These are phyloP conservation scores for Vigna unguiculata DNA, from an alignment of 306 rosid species.

Conservation along the genomic window DNA sequence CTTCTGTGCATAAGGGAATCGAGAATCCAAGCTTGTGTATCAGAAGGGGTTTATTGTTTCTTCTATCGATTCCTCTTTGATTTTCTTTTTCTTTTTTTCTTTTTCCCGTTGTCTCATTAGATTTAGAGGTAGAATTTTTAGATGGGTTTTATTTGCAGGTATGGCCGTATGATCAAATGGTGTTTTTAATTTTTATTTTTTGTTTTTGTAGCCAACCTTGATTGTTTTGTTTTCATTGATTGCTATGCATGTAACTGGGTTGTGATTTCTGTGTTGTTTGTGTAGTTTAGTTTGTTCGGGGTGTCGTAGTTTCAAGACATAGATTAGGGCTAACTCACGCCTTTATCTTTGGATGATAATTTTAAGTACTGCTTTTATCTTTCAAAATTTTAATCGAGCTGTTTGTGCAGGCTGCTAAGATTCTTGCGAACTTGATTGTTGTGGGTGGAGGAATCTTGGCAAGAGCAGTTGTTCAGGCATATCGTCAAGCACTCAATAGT, in stretches of 20 bases:
- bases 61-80: background rate
- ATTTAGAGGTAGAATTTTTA: constrained; percentile 8
- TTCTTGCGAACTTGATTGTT: constrained; percentile 80
- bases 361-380: background rate
- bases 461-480: constrained; percentile 81
- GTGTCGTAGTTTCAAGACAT: background rate
- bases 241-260: background rate
- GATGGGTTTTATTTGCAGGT: background rate
- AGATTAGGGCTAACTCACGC: background rate
- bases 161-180: background rate
- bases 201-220: background rate
- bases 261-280: constrained; percentile 1
- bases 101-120: background rate
- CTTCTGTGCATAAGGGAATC: background rate
- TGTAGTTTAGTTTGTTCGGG: constrained; percentile 10
- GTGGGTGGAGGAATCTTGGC: constrained; percentile 84
- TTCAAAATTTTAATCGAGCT: background rate
- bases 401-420: constrained; percentile 78
- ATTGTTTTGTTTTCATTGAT: constrained; percentile 11
- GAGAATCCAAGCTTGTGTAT: background rate
- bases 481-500: constrained; percentile 88
- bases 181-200: background rate
- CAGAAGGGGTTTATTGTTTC: background rate
- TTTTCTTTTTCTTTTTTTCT: background rate
- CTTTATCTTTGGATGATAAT: background rate